A percentile compares a stretch with the other conserved stretches of the same genome.
phyloP scores from a whole-genome alignment of 805 yeast genomes.

The Komagataella populi region DNA sequence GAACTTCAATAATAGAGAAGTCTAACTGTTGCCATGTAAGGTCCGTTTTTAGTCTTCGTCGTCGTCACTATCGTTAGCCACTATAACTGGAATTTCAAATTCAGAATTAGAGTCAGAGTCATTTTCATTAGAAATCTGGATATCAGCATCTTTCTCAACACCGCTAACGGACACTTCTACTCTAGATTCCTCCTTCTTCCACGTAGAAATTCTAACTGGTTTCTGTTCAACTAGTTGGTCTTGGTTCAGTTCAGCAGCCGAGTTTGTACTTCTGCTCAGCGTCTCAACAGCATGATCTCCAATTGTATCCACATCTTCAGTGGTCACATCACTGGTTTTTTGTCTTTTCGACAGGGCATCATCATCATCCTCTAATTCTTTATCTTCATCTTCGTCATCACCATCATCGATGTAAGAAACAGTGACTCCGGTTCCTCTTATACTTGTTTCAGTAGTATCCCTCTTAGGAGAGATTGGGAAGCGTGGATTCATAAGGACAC shows the following conservation, averaged over 20 bases:
- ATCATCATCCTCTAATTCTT: conserved; percentile 3
- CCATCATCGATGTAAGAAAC: conserved; percentile 7
- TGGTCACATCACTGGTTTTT: conserved; percentile 3
- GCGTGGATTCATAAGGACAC: conserved; percentile 61
- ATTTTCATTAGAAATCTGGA: not conserved
- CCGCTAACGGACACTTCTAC: not conserved
- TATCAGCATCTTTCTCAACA: too few species aligned
- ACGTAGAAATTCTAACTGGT: not conserved
- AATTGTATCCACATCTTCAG: conserved; percentile 6
- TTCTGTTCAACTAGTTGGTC: conserved; percentile 1
- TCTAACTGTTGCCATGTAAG: not conserved
- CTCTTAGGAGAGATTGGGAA: conserved; percentile 35
- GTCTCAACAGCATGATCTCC: conserved; percentile 1
- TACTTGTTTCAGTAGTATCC: not conserved
- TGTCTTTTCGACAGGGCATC: not conserved
- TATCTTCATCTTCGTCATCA: conserved; percentile 8
- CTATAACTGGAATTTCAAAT: conserved; percentile 22
- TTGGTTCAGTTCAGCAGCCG: not conserved
- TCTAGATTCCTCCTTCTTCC: not conserved
- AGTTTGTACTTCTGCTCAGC: not conserved
- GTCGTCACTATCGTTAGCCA: conserved; percentile 15
- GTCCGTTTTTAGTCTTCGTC: conserved; percentile 7
- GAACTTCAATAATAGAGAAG: too few species aligned
- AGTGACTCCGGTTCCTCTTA: not conserved
- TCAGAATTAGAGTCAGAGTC: conserved; percentile 11